Base-by-base conservation (phyloP, 2,329 filamentous ascomycete species). In the Fusarium ramigenum region DNA sequence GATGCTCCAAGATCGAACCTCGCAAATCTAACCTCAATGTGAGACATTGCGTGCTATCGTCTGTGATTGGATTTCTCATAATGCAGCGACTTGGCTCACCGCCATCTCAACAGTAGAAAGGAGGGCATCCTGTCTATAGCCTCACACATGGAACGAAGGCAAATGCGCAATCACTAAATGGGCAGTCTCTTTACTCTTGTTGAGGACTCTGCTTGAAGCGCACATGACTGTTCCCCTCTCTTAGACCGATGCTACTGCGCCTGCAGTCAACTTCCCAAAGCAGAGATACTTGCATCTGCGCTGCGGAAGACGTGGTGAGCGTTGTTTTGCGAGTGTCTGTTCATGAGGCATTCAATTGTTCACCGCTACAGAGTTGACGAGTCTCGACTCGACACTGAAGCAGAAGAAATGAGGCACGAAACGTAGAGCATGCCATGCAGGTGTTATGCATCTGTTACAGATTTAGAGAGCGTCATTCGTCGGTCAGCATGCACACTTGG, bases 111-210 rank as follows among this genome's bases (percentile, higher is more conserved):
- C 60, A 62, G 44, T 54, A 44, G 49, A 62, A 52, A 63, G 66
- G 62, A 74, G 70, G 70, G 70, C 66, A 74, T 63, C 47, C 63
- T 56, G 58, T 70, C 49, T 52, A 59, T 60, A 64, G 47, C 66
- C 43, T 73, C 54, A 63, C 47, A 66, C 39, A 62, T 53, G 36
- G 43, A 53, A 34, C 39, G 36, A 58, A 59, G 42, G 44, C 59
- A 67, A 50, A 47, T 46, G 49, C 56, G 43, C 34, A 56, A 52
- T 67, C 47, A 58, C 36, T 32, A 47, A 63, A 63, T 37, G 44
- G 66, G 44, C 40, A 49, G 28, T 37, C n/a, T 66, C 25, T 19
- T 25, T 25, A 46, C 39, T 39, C 50, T 39, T 18, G 57, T 62
- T 68, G 57, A 61, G 65, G 37, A 34, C 36, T 43, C 46, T 59